phyloP scores from a whole-genome alignment of 1,139 yeast genomes.

The Suhomyces choctaworum region DNA sequence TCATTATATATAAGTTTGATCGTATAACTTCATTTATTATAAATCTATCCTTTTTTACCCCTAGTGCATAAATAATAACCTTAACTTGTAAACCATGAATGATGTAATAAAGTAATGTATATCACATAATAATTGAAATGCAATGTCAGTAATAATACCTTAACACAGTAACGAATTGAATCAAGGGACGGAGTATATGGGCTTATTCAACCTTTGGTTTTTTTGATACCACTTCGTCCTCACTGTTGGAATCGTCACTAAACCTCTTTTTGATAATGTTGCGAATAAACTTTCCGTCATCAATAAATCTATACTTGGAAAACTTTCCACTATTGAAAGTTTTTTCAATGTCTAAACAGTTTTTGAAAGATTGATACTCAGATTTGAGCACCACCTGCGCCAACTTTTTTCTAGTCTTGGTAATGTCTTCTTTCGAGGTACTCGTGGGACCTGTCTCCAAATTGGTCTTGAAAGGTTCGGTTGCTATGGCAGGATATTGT shows the following conservation, averaged over 20 bases:
- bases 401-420: slow-evolving; percentile 32
- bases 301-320: slow-evolving; percentile 40
- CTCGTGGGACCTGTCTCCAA: slow-evolving; percentile 2
- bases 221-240: slow-evolving; percentile 12
- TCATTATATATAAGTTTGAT: too few species aligned
- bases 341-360: slow-evolving; percentile 37
- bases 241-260: slow-evolving; percentile 22
- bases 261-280: slow-evolving; percentile 56
- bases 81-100: slow-evolving; percentile 3
- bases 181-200: not conserved
- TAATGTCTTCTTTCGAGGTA: not conserved
- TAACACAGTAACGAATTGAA: slow-evolving; percentile 2
- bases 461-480: slow-evolving; percentile 22
- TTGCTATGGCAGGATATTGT: slow-evolving; percentile 41
- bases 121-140: slow-evolving; percentile 5
- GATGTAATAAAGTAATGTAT: slow-evolving; percentile 5
- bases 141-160: slow-evolving; percentile 5
- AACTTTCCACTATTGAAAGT: slow-evolving; percentile 27
- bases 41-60: too few species aligned
- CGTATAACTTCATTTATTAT: too few species aligned
- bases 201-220: slow-evolving; percentile 4
- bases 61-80: slow-evolving; percentile 2
- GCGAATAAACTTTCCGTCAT: slow-evolving; percentile 57
- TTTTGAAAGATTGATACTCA: slow-evolving; percentile 52
- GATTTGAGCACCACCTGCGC: slow-evolving; percentile 55